Percentiles rank a stretch among this genome's conserved stretches.
Conservation (phyloP, 1,139 yeast species). For the Hemisphaericaspora lyxosophila region DNA sequence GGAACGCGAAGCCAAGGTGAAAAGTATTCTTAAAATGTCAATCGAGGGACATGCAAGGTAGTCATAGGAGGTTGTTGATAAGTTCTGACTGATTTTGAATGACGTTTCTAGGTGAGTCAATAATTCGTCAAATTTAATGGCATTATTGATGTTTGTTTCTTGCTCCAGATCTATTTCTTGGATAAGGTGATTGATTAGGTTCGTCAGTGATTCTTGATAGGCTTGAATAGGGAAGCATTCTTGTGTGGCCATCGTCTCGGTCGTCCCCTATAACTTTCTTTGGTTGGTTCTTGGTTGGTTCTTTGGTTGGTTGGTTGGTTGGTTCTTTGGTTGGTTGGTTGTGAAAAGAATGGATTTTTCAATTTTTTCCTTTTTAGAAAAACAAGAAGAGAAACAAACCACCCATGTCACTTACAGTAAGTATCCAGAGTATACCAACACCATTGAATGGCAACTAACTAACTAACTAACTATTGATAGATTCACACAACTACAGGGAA, state of each 20-base stretch:
- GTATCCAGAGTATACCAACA: conserved; percentile 10
- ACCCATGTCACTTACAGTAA: conserved; percentile 20
- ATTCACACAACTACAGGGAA: conserved; percentile 22
- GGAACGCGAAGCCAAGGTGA: conserved; percentile 32
- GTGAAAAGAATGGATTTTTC: background rate
- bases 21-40: conserved; percentile 27
- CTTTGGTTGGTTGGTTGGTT: too few relatives aligned
- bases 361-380: background rate
- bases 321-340: too few relatives aligned
- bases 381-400: background rate
- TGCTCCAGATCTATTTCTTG: conserved; percentile 22
- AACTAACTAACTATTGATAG: conserved; percentile 12
- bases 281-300: too few relatives aligned
- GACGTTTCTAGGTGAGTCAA: conserved; percentile 27
- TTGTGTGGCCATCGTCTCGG: too few relatives aligned
- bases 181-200: conserved; percentile 24
- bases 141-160: conserved; percentile 18
- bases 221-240: conserved; percentile 2
- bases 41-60: conserved; percentile 22
- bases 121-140: conserved; percentile 31
- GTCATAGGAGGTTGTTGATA: conserved; percentile 4
- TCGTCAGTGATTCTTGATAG: conserved; percentile 16
- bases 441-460: too few relatives aligned
- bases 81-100: conserved; percentile 12
- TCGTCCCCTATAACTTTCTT: too few relatives aligned